Percentiles rank a stretch among this genome's conserved stretches.
These are phyloP conservation scores for Aspergillus carbonarius DNA, from an alignment of 2,329 filamentous ascomycete species.

Conservation along the genomic window DNA sequence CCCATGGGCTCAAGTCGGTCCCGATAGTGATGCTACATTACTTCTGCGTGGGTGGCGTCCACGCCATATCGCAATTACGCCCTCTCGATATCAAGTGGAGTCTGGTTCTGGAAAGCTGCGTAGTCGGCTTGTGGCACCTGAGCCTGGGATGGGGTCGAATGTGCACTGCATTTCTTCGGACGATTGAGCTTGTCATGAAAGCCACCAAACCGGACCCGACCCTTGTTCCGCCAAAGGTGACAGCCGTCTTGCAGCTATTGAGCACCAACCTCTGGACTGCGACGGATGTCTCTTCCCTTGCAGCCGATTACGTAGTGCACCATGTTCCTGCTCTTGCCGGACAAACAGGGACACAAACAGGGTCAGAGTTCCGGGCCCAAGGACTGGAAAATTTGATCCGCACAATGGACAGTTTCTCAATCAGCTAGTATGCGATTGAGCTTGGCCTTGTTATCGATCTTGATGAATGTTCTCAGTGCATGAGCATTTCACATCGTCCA, in stretches of 20 bases:
- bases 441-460: not conserved
- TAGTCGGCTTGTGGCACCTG: conserved; percentile 26
- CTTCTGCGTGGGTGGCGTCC: conserved; percentile 23
- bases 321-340: conserved; percentile 6
- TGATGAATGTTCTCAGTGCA: not conserved
- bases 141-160: conserved; percentile 26
- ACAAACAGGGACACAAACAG: not conserved
- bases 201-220: conserved; percentile 11
- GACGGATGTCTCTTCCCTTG: conserved; percentile 18
- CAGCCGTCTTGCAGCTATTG: conserved; percentile 18
- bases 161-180: conserved; percentile 25
- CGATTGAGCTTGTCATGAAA: conserved; percentile 21
- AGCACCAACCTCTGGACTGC: conserved; percentile 19
- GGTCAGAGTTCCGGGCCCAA: conserved; percentile 1
- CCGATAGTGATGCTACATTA: conserved; percentile 28
- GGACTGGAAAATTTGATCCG: conserved; percentile 12
- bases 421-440: not conserved
- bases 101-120: conserved; percentile 22
- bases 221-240: conserved; percentile 17
- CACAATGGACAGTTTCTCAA: conserved; percentile 10
- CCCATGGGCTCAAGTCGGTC: conserved; percentile 24
- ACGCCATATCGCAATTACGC: conserved; percentile 17
- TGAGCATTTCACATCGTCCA: not conserved
- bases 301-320: conserved; percentile 24
- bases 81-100: conserved; percentile 19